These are phyloP conservation scores for Claviceps pazoutovae DNA, from an alignment of 2,329 filamentous ascomycete species.

Conservation along the genomic window DNA sequence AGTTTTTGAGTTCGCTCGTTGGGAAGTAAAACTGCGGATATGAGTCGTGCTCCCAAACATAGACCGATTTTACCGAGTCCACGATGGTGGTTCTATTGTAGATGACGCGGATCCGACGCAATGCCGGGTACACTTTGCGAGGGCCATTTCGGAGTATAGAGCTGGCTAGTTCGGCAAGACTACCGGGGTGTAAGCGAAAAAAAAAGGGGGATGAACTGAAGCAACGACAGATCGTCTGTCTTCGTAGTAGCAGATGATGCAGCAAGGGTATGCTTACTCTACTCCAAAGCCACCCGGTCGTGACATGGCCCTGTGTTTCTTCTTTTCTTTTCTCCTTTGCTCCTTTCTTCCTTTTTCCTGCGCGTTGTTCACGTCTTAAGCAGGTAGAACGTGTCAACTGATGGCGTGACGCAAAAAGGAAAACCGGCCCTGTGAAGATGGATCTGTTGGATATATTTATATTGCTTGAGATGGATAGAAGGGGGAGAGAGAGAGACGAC, in stretches of 20 bases:
- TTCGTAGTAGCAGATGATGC: not conserved
- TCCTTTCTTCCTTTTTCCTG: not conserved
- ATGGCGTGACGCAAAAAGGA: not conserved
- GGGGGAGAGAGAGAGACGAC: not conserved
- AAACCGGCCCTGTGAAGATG: not conserved
- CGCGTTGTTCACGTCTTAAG: not conserved
- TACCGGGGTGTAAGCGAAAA: slow-evolving; percentile 5
- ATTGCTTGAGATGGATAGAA: not conserved
- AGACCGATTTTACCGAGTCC: slow-evolving; percentile 23
- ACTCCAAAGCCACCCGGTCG: slow-evolving; percentile 7
- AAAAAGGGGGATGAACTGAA: not conserved
- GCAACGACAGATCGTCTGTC: not conserved
- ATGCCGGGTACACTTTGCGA: slow-evolving; percentile 11
- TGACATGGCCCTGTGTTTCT: not conserved
- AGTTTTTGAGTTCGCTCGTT: slow-evolving; percentile 14
- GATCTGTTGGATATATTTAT: too few species aligned
- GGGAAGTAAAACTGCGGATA: slow-evolving; percentile 35
- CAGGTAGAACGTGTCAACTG: not conserved
- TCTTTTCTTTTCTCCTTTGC: not conserved
- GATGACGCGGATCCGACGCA: slow-evolving; percentile 21
- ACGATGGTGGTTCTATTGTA: slow-evolving; percentile 19
- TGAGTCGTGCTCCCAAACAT: slow-evolving; percentile 32
- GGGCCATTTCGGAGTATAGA: slow-evolving; percentile 15
- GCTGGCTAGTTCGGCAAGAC: slow-evolving; percentile 15
- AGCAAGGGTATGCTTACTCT: slow-evolving; percentile 5